These are phyloP conservation scores for Kingdonia uniflora DNA, from an alignment of 164 flowering plant genomes.

Conservation along the genomic window DNA sequence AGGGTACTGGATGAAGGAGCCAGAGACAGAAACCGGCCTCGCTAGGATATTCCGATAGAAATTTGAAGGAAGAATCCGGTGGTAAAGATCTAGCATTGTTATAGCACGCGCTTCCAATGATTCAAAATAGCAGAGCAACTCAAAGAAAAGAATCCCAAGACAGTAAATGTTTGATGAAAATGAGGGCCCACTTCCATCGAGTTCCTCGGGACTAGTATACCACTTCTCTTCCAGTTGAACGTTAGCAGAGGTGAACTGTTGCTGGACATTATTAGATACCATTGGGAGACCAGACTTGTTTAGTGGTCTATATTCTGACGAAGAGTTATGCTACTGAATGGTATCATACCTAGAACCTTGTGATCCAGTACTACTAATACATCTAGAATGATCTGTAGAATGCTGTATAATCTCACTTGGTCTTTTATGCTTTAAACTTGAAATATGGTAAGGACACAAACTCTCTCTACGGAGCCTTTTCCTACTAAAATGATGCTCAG, in stretches of 20 bases:
- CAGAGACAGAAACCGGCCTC: slow-evolving; percentile 94
- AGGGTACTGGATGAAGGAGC: slow-evolving; percentile 93
- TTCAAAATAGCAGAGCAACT: slow-evolving; percentile 29
- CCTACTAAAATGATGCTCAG: slow-evolving; percentile 16
- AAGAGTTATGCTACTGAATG: no score
- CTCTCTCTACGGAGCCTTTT: slow-evolving; percentile 31
- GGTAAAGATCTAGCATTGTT: slow-evolving; percentile 69
- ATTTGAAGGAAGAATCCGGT: slow-evolving; percentile 87
- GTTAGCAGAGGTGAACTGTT: slow-evolving; percentile 15
- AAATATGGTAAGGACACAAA: slow-evolving; percentile 11
- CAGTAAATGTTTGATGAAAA: slow-evolving; percentile 62
- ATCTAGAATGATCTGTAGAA: slow-evolving; percentile 24
- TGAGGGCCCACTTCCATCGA: slow-evolving; percentile 28
- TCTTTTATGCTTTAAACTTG: slow-evolving; percentile 38
- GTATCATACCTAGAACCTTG: slow-evolving; percentile 17
- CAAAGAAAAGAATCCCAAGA: slow-evolving; percentile 92
- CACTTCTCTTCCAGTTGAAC: slow-evolving; percentile 61
- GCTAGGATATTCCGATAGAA: slow-evolving; percentile 66
- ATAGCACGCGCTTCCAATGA: slow-evolving; percentile 52
- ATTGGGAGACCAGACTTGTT: no score
- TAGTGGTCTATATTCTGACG: no score
- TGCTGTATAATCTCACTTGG: slow-evolving; percentile 17
- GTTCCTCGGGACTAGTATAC: slow-evolving; percentile 78
- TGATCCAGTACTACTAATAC: slow-evolving; percentile 7
- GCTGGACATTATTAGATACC: no score